A percentile compares a stretch with the other conserved stretches of the same genome.
Evolutionary conservation across 2,329 filamentous ascomycete species (phyloP).

Genomic region (Colletotrichum tanaceti): DNA sequence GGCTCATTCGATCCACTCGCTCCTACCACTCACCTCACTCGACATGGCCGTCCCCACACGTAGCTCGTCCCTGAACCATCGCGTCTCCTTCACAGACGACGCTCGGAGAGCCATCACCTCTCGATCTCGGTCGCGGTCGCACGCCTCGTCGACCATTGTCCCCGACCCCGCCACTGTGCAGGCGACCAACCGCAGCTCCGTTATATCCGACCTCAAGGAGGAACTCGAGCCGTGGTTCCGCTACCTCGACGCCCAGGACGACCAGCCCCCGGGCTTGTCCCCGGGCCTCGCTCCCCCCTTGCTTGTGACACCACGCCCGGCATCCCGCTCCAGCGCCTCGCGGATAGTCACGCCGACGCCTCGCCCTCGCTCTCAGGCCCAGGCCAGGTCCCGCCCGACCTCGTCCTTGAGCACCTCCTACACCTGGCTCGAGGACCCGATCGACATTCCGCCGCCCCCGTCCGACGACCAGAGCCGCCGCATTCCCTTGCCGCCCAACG

Average conservation of each 20-base stretch:
- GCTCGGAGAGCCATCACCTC: conserved; percentile 30
- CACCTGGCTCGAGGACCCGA: conserved; percentile 40
- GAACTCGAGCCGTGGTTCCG: conserved; percentile 42
- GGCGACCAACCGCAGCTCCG: conserved; percentile 21
- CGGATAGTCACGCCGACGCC: conserved; percentile 16
- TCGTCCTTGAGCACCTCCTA: conserved; percentile 35
- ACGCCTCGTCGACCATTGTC: conserved; percentile 1
- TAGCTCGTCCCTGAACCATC: conserved; percentile 37
- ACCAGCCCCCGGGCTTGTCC: neutral
- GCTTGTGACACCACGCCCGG: conserved; percentile 24
- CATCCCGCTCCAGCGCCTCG: conserved; percentile 9
- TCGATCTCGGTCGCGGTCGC: conserved; percentile 27
- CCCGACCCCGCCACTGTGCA: conserved; percentile 22
- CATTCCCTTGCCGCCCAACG: conserved; percentile 63
- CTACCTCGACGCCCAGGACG: conserved; percentile 37
- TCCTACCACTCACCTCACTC: conserved; percentile 13
- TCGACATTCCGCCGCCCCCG: conserved; percentile 31
- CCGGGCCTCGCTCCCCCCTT: conserved; percentile 27
- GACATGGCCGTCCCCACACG: conserved; percentile 40
- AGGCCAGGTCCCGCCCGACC: conserved; percentile 24
- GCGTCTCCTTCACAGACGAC: conserved; percentile 30
- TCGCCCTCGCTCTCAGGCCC: conserved; percentile 28
- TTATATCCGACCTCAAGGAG: conserved; percentile 40
- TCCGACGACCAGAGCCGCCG: conserved; percentile 36
- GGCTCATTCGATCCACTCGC: conserved; percentile 18